Evolutionary conservation across 2,329 filamentous ascomycete species (phyloP).

Genomic region (Anthostomella pinea): DNA sequence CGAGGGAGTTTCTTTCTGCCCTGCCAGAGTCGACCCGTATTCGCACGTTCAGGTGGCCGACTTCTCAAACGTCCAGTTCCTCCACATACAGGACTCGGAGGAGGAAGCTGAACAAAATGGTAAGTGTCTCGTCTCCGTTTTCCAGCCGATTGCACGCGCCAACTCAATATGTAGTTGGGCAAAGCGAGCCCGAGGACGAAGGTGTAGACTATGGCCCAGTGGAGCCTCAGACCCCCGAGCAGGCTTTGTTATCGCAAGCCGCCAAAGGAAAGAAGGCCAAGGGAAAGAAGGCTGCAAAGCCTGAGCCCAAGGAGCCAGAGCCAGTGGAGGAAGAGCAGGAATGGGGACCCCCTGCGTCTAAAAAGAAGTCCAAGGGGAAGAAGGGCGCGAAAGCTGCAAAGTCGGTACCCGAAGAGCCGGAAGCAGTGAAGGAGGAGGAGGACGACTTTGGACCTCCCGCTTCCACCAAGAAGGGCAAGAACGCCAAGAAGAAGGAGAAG

Average conservation of each 20-base stretch:
- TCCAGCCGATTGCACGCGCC: slow-evolving; percentile 12
- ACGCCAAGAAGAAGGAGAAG: slow-evolving; percentile 15
- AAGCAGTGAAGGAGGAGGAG: background rate
- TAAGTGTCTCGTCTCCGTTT: slow-evolving; percentile 12
- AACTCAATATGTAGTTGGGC: slow-evolving; percentile 18
- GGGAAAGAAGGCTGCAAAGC: slow-evolving; percentile 13
- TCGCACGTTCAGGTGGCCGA: slow-evolving; percentile 20
- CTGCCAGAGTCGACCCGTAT: slow-evolving; percentile 19
- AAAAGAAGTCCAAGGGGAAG: slow-evolving; percentile 12
- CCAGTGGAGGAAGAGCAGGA: slow-evolving; percentile 7
- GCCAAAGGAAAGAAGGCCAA: slow-evolving; percentile 15
- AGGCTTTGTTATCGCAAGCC: slow-evolving; percentile 5
- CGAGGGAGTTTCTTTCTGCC: slow-evolving; percentile 21
- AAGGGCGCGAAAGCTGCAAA: slow-evolving; percentile 10
- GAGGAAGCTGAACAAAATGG: slow-evolving; percentile 21
- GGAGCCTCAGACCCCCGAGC: slow-evolving; percentile 7
- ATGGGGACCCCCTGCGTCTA: background rate
- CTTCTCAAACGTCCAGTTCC: slow-evolving; percentile 22
- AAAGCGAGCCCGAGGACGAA: slow-evolving; percentile 13
- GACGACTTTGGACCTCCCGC: slow-evolving; percentile 2
- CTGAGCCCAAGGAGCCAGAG: slow-evolving; percentile 5
- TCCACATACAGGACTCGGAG: slow-evolving; percentile 12
- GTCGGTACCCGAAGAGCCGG: slow-evolving; percentile 8
- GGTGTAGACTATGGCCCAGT: slow-evolving; percentile 14
- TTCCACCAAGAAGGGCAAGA: slow-evolving; percentile 11